phyloP scores from a whole-genome alignment of 2,329 filamentous ascomycete genomes.

The Penicillium sp. region DNA sequence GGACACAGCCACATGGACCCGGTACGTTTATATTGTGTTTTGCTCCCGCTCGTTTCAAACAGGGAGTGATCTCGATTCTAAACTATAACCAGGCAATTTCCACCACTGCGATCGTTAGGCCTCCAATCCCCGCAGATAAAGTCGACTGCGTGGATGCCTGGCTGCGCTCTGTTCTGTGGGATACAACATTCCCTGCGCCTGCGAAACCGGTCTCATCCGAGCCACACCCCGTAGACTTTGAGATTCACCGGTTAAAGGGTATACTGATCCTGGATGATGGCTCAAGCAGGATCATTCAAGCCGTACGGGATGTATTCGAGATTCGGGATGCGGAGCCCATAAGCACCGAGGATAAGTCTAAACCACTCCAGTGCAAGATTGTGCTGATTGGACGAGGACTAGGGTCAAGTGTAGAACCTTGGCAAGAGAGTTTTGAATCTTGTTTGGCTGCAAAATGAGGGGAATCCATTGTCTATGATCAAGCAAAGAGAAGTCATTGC shows the following conservation, averaged over 20 bases:
- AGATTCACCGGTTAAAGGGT: conserved; percentile 87
- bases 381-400: conserved; percentile 48
- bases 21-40: conserved; percentile 44
- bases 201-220: conserved; percentile 7
- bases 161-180: conserved; percentile 83
- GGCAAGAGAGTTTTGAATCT: conserved; percentile 35
- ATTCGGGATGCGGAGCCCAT: conserved; percentile 61
- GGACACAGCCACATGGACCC: conserved; percentile 91
- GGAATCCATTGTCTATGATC: not conserved
- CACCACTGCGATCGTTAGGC: conserved; percentile 70
- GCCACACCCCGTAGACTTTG: conserved; percentile 51
- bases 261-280: conserved; percentile 66
- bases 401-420: conserved; percentile 29
- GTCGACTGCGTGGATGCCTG: conserved; percentile 70
- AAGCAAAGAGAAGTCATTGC: not conserved
- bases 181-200: conserved; percentile 42
- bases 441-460: conserved; percentile 17
- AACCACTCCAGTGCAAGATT: conserved; percentile 38
- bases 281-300: conserved; percentile 74
- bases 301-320: conserved; percentile 90
- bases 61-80: not conserved
- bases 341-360: conserved; percentile 17
- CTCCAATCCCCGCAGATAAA: conserved; percentile 55
- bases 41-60: not conserved
- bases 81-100: conserved; percentile 65